Percentiles rank a stretch among this genome's conserved stretches.
These are phyloP conservation scores for Phytophthora vignae DNA, from an alignment of 352 stramenopile species.

Conservation along the genomic window DNA sequence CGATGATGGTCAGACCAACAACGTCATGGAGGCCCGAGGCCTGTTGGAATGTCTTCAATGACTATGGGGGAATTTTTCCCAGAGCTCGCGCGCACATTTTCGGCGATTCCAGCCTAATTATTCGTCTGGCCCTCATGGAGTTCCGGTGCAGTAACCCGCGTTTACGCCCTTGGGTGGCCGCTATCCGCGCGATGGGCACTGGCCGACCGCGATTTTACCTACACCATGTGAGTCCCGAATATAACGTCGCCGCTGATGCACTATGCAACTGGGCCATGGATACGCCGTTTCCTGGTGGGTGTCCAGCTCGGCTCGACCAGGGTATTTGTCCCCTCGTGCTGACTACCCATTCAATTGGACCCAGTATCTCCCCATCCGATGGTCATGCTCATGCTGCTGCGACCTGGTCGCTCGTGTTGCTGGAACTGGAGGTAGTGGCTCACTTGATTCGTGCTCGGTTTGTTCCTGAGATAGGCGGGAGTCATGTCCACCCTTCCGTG, in stretches of 20 bases:
- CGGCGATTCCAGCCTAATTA: background rate
- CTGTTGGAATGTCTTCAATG: background rate
- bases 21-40: background rate
- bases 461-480: background rate
- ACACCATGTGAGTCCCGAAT: background rate
- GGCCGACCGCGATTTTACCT: background rate
- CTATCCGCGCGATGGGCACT: background rate
- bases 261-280: background rate
- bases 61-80: background rate
- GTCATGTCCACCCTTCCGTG: too few species aligned
- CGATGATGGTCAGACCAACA: background rate
- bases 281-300: background rate
- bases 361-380: background rate
- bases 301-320: background rate
- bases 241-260: background rate
- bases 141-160: background rate
- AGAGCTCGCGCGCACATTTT: background rate
- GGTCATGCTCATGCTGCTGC: background rate
- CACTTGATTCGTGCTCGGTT: background rate
- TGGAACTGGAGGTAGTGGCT: background rate
- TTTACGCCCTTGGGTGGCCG: background rate
- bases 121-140: background rate
- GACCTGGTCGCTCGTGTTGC: background rate
- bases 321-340: background rate
- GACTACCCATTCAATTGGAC: too few species aligned